These are phyloP conservation scores for Leersia perrieri DNA, from an alignment of 176 grass and related monocot genomes.

Conservation along the genomic window DNA sequence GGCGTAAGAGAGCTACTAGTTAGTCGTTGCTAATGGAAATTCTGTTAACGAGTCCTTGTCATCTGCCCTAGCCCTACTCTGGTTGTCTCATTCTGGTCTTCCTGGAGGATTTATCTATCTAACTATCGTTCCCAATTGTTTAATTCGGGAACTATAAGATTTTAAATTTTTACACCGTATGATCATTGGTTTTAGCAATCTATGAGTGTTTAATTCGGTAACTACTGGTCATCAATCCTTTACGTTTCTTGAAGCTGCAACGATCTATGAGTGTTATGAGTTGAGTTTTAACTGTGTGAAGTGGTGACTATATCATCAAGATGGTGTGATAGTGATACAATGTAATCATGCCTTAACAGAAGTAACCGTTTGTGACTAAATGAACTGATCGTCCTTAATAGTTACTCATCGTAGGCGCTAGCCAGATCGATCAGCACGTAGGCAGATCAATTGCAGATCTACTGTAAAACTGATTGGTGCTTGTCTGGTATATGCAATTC, in stretches of 20 bases:
- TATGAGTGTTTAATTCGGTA: background rate
- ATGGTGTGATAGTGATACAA: background rate
- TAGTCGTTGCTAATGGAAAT: constrained; percentile 34
- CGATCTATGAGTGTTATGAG: background rate
- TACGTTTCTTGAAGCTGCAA: background rate
- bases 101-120: constrained; percentile 9
- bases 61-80: constrained; percentile 2
- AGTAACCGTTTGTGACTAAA: background rate
- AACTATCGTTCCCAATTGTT: background rate
- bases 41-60: constrained; percentile 26
- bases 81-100: background rate
- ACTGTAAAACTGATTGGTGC: background rate
- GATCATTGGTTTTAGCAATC: background rate
- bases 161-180: background rate
- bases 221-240: too few relatives aligned
- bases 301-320: background rate
- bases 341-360: constrained; percentile 6
- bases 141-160: background rate
- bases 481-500: background rate
- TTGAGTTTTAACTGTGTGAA: background rate
- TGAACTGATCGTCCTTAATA: constrained; percentile 32
- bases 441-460: background rate
- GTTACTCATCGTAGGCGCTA: constrained; percentile 28
- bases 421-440: background rate
- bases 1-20: constrained; percentile 38